Evolutionary conservation across 441 rosid genomes (phyloP).

Genomic region (Erysimum cheiri): DNA sequence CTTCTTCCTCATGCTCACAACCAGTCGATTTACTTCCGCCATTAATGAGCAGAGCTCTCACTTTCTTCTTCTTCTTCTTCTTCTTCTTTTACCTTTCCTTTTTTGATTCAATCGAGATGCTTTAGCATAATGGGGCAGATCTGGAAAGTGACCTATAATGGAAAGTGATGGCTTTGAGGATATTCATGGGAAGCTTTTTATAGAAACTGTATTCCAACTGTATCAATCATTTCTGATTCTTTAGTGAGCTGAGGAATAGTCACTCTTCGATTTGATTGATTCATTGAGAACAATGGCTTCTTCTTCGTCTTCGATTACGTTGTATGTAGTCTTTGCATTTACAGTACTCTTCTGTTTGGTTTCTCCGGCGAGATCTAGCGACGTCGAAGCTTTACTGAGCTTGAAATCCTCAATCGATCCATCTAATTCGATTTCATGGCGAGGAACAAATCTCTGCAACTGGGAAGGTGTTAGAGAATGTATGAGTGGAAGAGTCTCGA

Average conservation of each 20-base stretch:
- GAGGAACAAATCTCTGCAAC: conserved; percentile 63
- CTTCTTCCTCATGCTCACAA: conserved; percentile 33
- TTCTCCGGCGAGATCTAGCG: conserved; percentile 62
- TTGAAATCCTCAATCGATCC: conserved; percentile 81
- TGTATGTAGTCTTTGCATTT: conserved; percentile 35
- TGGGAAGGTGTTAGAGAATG: conserved; percentile 86
- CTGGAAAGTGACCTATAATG: conserved; percentile 40
- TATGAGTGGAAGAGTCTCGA: conserved; percentile 72
- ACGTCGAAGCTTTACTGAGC: conserved; percentile 64
- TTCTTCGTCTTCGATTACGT: conserved; percentile 35
- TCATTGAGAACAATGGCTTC: conserved; percentile 19
- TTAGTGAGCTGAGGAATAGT: background rate
- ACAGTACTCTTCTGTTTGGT: conserved; percentile 41
- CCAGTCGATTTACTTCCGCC: conserved; percentile 31
- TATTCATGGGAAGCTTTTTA: conserved; percentile 26
- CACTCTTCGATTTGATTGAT: conserved; percentile 24
- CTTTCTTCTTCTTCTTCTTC: conserved; percentile 13
- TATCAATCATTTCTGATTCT: conserved; percentile 20
- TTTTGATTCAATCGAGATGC: conserved; percentile 33
- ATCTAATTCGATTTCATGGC: conserved; percentile 61
- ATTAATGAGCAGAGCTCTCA: conserved; percentile 28
- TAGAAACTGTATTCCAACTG: conserved; percentile 38
- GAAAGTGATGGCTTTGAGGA: conserved; percentile 34
- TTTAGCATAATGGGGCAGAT: conserved; percentile 39
- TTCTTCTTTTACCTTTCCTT: background rate